Percentiles rank a stretch among this genome's conserved stretches.
These are phyloP conservation scores for Entomophthora muscae DNA, from an alignment of 371 early-diverging fungal genomes.

Conservation along the genomic window DNA sequence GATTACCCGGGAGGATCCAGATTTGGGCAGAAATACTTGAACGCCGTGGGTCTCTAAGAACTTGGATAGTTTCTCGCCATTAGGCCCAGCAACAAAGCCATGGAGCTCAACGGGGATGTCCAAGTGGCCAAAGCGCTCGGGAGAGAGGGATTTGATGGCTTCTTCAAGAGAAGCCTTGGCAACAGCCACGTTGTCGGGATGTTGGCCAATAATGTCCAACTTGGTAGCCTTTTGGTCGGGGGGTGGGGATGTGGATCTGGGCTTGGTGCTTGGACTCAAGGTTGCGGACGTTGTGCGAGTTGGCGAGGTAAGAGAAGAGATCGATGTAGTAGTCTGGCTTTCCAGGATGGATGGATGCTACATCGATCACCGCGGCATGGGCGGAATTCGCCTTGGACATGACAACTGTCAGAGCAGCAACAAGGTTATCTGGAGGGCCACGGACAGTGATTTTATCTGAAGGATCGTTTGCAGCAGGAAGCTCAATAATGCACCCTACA, in stretches of 20 bases:
- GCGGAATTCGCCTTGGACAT: slow-evolving; percentile 59
- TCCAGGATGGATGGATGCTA: slow-evolving; percentile 26
- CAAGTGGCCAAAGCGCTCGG: slow-evolving; percentile 34
- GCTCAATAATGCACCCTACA: slow-evolving; percentile 49
- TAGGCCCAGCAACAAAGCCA: slow-evolving; percentile 54
- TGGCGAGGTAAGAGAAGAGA: background rate
- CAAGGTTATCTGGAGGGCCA: slow-evolving; percentile 49
- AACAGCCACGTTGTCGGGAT: slow-evolving; percentile 25
- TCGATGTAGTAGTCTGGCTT: slow-evolving; percentile 8
- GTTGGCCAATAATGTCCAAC: slow-evolving; percentile 32
- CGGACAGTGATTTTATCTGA: slow-evolving; percentile 61
- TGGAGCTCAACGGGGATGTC: slow-evolving; percentile 62
- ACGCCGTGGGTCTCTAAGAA: slow-evolving; percentile 35
- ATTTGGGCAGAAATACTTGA: slow-evolving; percentile 48
- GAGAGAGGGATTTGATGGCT: slow-evolving; percentile 18
- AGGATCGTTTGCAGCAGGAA: slow-evolving; percentile 48
- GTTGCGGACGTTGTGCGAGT: slow-evolving; percentile 20
- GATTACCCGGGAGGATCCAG: slow-evolving; percentile 35
- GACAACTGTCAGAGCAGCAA: slow-evolving; percentile 45
- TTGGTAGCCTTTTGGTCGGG: slow-evolving; percentile 12
- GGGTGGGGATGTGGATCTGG: slow-evolving; percentile 28
- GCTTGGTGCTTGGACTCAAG: slow-evolving; percentile 37
- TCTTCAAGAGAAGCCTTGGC: slow-evolving; percentile 25
- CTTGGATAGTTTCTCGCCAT: slow-evolving; percentile 47
- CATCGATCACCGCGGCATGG: slow-evolving; percentile 29